Base-by-base conservation (phyloP, 2,329 filamentous ascomycete genomes). In the Fusarium cyanostomum region DNA sequence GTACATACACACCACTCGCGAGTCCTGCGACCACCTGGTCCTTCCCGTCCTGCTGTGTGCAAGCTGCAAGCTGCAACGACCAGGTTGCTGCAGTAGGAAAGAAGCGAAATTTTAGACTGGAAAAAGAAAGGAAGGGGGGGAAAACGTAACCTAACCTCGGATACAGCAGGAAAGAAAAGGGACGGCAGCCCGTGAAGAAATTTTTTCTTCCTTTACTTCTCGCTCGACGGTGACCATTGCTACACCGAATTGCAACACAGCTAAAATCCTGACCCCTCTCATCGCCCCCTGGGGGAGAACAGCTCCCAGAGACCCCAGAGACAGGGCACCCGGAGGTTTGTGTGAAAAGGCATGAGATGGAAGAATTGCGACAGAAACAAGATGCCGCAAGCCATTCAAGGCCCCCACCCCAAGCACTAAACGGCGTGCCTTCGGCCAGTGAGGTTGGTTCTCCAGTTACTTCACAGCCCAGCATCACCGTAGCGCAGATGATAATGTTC, bases 1-100 rank as follows among this genome's bases (percentile, higher is more conserved):
- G 46, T 59, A 46, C 54, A 65, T 61, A 56, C 63, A 69, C 66
- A 69, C 66, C 64, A 69, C 66, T 64, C 56, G 46, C 33, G 45
- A 56, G 53, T 62, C 64, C 66, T 69, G 66, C 66, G 57, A 69
- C 63, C 66, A 51, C 57, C 60, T 69, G 61, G 66, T 59, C 52
- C 42, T 56, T 45, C 61, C 52, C 42, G 52, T 45, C 61, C 66
- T 65, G 58, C 46, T 54, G 58, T 34, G 43, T 67, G 60, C 57
- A 54, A 59, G 56, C 39, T 67, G 64, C 65, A 60, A 57, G 44
- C 51, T 66, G 62, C 59, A 61, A 53, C 50, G 51, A 59, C 63
- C 64, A 60, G 55, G 66, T 41, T 69, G 45, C 42, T 62, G 52
- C 55, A 57, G 37, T 24, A 56, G 50, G 54, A 44, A 41, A 44